These are phyloP conservation scores for Rostrohypoxylon terebratum DNA, from an alignment of 495 filamentous ascomycete species.

Conservation along the genomic window DNA sequence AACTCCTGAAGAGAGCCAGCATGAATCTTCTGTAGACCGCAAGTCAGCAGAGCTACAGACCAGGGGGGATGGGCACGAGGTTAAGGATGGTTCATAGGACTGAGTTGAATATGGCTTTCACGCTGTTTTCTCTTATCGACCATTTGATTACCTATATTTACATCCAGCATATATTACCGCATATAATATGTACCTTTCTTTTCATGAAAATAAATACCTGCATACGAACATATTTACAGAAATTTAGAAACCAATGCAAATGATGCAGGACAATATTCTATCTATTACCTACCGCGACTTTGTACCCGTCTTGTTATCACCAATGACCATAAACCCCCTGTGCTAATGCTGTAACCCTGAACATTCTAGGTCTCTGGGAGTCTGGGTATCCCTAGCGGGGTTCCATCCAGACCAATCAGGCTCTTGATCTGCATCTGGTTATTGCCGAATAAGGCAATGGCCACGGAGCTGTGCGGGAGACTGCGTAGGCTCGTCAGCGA, in stretches of 20 bases:
- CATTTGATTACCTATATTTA: not conserved
- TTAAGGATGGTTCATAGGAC: constrained; percentile 4
- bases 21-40: constrained; percentile 11
- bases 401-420: not conserved
- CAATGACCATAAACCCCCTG: too few species aligned
- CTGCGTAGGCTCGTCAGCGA: not conserved
- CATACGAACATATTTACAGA: not conserved
- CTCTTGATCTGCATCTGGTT: not conserved
- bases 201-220: not conserved
- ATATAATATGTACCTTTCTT: not conserved
- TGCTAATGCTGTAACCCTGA: too few species aligned
- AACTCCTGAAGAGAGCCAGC: not conserved
- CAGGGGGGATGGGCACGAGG: not conserved
- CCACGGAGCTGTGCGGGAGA: not conserved
- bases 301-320: too few species aligned
- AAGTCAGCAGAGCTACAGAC: not conserved
- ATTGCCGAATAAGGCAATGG: constrained; percentile 1
- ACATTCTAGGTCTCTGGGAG: not conserved
- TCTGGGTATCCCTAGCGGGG: not conserved
- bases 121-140: not conserved
- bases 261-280: too few species aligned
- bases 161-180: not conserved
- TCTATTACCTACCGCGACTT: not conserved
- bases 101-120: not conserved
- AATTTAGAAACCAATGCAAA: not conserved